Conservation (phyloP, 202 grass and related monocot genomes). For the Dendrocalamus latiflorus region DNA sequence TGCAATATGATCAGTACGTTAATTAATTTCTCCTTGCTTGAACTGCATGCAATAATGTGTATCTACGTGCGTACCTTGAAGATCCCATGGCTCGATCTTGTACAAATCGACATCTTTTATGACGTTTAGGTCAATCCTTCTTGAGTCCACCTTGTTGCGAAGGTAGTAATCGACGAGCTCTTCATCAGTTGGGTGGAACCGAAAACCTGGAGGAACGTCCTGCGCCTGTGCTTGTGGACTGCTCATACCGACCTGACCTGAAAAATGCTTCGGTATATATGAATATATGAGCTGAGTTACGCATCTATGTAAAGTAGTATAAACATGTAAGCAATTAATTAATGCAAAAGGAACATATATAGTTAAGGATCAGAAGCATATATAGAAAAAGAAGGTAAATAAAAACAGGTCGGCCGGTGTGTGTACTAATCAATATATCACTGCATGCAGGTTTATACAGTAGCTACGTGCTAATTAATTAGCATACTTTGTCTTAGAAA, state of each 20-base stretch:
- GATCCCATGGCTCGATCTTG: conserved; percentile 94
- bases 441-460: too few relatives aligned
- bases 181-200: conserved; percentile 78
- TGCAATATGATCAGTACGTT: too few relatives aligned
- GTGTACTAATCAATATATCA: too few relatives aligned
- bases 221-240: conserved; percentile 29
- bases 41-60: neutral
- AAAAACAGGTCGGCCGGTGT: neutral
- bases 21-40: too few relatives aligned
- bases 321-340: neutral
- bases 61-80: conserved; percentile 39
- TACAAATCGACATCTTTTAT: conserved; percentile 87
- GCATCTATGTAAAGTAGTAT: neutral
- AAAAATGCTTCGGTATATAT: neutral
- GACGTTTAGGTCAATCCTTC: conserved; percentile 74
- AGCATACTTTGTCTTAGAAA: too few relatives aligned
- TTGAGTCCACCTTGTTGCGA: conserved; percentile 73
- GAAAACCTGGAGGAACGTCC: conserved; percentile 78
- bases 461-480: neutral
- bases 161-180: conserved; percentile 89
- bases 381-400: too few relatives aligned
- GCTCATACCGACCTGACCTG: neutral
- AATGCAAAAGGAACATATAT: neutral
- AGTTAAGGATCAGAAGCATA: too few relatives aligned
- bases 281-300: too few relatives aligned